Evolutionary conservation across 495 filamentous ascomycete genomes (phyloP), one percentile per base, ranked within the genome.

Genomic region (Aspergillus carlsbadensis): DNA sequence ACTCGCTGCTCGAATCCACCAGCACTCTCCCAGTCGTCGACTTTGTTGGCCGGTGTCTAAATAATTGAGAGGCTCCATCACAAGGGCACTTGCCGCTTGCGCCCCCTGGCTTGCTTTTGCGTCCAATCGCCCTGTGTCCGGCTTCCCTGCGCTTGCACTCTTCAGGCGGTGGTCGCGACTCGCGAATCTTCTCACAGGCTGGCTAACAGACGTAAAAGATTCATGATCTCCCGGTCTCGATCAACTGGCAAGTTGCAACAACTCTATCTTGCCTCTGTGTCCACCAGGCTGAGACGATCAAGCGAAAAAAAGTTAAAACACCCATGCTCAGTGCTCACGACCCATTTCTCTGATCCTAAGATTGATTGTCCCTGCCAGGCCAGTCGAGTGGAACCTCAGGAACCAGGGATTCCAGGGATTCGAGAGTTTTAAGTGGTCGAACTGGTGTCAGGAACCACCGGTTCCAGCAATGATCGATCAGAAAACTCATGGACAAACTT

Each of bases 401-500:
- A 57, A 59, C 53, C 49, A 59, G 54, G 52, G 54, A 45, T 31
- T n/a, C 53, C 49, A 59, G 54, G 52, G 26, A 29, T 29, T 29
- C 4, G 26, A 29, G 26, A 8, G 42, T 39, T 50, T 50, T 33
- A 50, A 26, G 33, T 50, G 22, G 10, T 50, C 10, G 6, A 24
- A 24, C 15, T 41, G 1, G 14, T 20, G 17, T 39, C 47, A 50
- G 47, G 47, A 50, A 50, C 47, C 26, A 29, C 8, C 8, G 36
- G 36, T 34, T 50, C n/a, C 31, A 34, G 46, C 46, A 49, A 50
- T 34, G 47, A 50, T 50, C 47, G 47, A 34, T 50, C 33, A 22
- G n/a, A 39, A 49, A 49, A 49, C 29, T 36, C 45, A 34, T 36
- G 45, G 45, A 39, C 47, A 50, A 50, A 37, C 47, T 21, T 50